Evolutionary conservation across 2,329 filamentous ascomycete genomes (phyloP).

Genomic region (Neophaeococcomyces mojaviensis): DNA sequence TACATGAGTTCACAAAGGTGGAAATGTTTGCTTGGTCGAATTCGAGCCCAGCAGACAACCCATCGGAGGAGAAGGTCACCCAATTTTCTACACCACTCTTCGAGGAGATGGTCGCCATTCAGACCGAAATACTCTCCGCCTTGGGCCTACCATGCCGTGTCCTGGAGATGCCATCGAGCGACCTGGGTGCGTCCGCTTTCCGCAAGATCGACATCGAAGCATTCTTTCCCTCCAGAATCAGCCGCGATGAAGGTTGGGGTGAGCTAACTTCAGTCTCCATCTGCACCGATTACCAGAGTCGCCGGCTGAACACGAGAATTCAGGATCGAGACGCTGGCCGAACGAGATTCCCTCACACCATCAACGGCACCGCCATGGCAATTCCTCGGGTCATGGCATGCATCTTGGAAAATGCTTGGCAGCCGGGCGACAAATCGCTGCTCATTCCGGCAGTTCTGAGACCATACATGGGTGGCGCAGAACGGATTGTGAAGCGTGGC

Average conservation of each 20-base stretch:
- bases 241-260: slow-evolving; percentile 66
- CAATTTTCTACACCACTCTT: slow-evolving; percentile 50
- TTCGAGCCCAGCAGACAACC: slow-evolving; percentile 39
- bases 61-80: slow-evolving; percentile 12
- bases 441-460: slow-evolving; percentile 70
- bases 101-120: slow-evolving; percentile 77
- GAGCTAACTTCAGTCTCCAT: slow-evolving; percentile 86
- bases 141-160: slow-evolving; percentile 80
- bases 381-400: slow-evolving; percentile 84
- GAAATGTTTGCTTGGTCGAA: slow-evolving; percentile 92
- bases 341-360: slow-evolving; percentile 72
- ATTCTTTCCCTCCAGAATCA: slow-evolving; percentile 73
- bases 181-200: slow-evolving; percentile 80
- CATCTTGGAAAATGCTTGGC: slow-evolving; percentile 78
- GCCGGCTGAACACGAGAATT: slow-evolving; percentile 69
- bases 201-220: slow-evolving; percentile 92
- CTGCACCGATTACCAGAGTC: slow-evolving; percentile 89
- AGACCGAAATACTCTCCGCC: slow-evolving; percentile 70
- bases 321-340: slow-evolving; percentile 45
- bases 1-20: slow-evolving; percentile 98
- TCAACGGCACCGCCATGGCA: slow-evolving; percentile 90
- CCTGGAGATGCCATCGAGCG: slow-evolving; percentile 81
- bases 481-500: slow-evolving; percentile 54
- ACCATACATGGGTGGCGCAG: slow-evolving; percentile 73
- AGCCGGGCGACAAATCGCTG: slow-evolving; percentile 61